Evolutionary conservation across 108 stramenopile genomes (phyloP).

Genomic region (Cyclotella sp.): DNA sequence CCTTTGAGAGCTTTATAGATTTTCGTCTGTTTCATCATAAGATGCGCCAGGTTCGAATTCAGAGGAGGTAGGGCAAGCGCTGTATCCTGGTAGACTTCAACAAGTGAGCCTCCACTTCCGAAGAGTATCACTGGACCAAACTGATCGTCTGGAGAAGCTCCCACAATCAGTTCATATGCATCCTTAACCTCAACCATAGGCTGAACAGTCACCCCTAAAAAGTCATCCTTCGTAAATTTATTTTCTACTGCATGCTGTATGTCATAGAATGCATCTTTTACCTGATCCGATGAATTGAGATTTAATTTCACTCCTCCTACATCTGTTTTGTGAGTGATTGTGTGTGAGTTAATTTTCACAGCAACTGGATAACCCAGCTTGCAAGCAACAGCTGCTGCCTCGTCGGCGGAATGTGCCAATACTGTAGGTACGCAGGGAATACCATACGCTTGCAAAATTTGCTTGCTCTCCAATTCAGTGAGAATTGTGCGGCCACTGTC

Average conservation of each 20-base stretch:
- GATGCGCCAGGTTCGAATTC: slow-evolving; percentile 43
- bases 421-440: slow-evolving; percentile 34
- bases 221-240: slow-evolving; percentile 10
- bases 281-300: slow-evolving; percentile 31
- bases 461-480: slow-evolving; percentile 43
- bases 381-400: slow-evolving; percentile 35
- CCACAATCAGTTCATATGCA: slow-evolving; percentile 41
- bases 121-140: slow-evolving; percentile 50
- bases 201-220: slow-evolving; percentile 45
- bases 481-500: slow-evolving; percentile 28
- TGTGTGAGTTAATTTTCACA: slow-evolving; percentile 38
- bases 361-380: slow-evolving; percentile 44
- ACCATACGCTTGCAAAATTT: slow-evolving; percentile 34
- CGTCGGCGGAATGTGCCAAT: slow-evolving; percentile 30
- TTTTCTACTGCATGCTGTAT: slow-evolving; percentile 19
- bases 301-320: slow-evolving; percentile 50
- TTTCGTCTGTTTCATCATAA: slow-evolving; percentile 45
- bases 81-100: slow-evolving; percentile 39
- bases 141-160: slow-evolving; percentile 33
- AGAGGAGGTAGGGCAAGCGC: slow-evolving; percentile 43
- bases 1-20: slow-evolving; percentile 41
- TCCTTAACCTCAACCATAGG: slow-evolving; percentile 28
- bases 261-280: slow-evolving; percentile 29
- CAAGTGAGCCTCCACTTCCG: slow-evolving; percentile 42
- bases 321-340: slow-evolving; percentile 52